Evolutionary conservation across 2,329 filamentous ascomycete species (phyloP).

Genomic region (Colletotrichum spinosum): DNA sequence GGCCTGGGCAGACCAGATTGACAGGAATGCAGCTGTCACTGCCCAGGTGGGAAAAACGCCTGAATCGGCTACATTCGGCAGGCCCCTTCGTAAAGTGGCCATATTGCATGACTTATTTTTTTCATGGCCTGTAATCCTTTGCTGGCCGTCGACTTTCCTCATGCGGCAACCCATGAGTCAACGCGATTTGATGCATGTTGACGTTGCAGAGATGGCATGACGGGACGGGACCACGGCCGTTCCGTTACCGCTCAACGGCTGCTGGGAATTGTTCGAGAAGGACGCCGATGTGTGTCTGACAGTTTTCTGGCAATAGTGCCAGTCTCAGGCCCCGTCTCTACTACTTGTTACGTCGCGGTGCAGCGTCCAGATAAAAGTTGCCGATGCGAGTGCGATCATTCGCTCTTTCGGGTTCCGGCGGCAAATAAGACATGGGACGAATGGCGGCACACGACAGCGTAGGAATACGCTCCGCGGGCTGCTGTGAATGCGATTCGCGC

Average conservation of each 20-base stretch:
- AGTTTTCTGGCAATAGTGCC: not conserved
- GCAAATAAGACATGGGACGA: conserved; percentile 1
- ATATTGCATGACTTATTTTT: not conserved
- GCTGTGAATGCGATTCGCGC: conserved; percentile 24
- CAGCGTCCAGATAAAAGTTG: not conserved
- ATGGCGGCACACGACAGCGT: not conserved
- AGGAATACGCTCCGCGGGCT: not conserved
- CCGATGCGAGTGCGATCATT: conserved; percentile 27
- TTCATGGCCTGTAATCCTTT: not conserved
- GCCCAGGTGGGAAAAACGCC: no score
- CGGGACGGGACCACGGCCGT: not conserved
- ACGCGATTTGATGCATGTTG: conserved; percentile 9
- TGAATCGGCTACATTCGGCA: not conserved
- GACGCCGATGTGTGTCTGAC: conserved; percentile 10
- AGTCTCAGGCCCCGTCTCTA: not conserved
- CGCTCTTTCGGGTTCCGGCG: not conserved
- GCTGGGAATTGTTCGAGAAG: conserved; percentile 24
- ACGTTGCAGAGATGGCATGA: conserved; percentile 13
- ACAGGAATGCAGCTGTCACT: conserved; percentile 8
- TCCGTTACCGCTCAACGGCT: conserved; percentile 4
- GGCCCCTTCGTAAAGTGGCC: conserved; percentile 6
- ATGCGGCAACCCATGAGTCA: conserved; percentile 16
- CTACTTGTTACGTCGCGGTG: not conserved
- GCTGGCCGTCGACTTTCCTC: not conserved
- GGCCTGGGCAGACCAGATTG: not conserved